Evolutionary conservation across 1,139 yeast genomes (phyloP), one percentile per base, ranked within the genome.

Genomic region (Geotrichum histeridarum): DNA sequence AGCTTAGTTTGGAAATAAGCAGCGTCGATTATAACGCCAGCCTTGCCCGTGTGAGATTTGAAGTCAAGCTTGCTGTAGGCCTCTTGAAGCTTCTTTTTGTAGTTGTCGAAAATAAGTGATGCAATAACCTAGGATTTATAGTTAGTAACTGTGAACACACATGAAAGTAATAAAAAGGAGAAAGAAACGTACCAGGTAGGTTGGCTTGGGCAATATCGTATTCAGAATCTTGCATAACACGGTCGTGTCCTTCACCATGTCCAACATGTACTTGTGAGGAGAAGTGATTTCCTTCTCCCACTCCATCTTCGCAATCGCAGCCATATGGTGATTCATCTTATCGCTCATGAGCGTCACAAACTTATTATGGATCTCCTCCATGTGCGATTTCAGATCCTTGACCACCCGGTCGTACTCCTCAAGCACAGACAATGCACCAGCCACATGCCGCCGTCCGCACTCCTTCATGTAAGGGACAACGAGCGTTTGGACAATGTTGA

Each of bases 311-410:
- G 71, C 64, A 4, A 78, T 71, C 27, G 67, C 65, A 55, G 83
- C 74, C 33, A 18, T 22, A 49, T 50, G 53, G n/a, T 41, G 50
- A 38, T 41, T 42, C 2, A 84, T 78, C 56, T 89, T 77, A 59
- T 84, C 93, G 50, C 77, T 75, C 91, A 86, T 85, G 36, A 86
- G 78, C 1, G 84, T 76, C 30, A 85, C 80, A 54, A 86, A 75
- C 66, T 86, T 85, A 39, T 79, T 72, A 58, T 82, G 81, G n/a
- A 86, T 75, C 60, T 84, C 88, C 54, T 73, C 76, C 58, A 83
- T 84, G 62, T 86, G 93, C 54, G 81, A 85, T 53, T 73, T 74
- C 63, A 79, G 78, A 48, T 67, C 63, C 15, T 64, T 61, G 31
- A 60, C 59, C 4, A 71, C 66, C 32, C 63, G 66, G 22, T 72